These are phyloP conservation scores for Fonsecaea pedrosoi DNA, from an alignment of 2,329 filamentous ascomycete genomes.

Conservation along the genomic window DNA sequence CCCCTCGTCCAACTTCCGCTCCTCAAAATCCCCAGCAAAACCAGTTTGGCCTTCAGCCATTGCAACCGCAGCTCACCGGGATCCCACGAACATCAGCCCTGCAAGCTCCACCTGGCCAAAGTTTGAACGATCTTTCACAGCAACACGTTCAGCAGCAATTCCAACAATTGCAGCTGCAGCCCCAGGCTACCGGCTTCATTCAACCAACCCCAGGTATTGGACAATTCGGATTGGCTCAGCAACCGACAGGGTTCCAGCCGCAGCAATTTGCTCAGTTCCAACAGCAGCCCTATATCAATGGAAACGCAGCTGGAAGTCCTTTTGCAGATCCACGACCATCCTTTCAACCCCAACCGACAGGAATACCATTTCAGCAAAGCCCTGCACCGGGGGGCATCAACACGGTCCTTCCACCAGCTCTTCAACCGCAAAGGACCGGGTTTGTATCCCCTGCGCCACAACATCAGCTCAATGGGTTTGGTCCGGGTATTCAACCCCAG, in stretches of 20 bases:
- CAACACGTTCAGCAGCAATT: slow-evolving; percentile 67
- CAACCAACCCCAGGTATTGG: slow-evolving; percentile 41
- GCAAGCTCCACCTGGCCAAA: slow-evolving; percentile 76
- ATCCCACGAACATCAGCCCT: slow-evolving; percentile 61
- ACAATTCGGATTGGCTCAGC: slow-evolving; percentile 52
- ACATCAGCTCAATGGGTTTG: slow-evolving; percentile 52
- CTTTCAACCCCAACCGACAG: slow-evolving; percentile 61
- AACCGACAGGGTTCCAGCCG: slow-evolving; percentile 59
- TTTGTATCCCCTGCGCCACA: slow-evolving; percentile 51
- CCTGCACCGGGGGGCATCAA: slow-evolving; percentile 57
- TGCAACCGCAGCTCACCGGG: slow-evolving; percentile 87
- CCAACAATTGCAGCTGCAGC: slow-evolving; percentile 57
- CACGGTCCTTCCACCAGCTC: slow-evolving; percentile 61
- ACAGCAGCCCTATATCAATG: slow-evolving; percentile 62
- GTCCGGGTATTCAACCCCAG: slow-evolving; percentile 61
- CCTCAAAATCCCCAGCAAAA: slow-evolving; percentile 77
- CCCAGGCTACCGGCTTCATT: slow-evolving; percentile 70
- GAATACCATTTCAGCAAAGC: slow-evolving; percentile 57
- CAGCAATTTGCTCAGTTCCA: slow-evolving; percentile 57
- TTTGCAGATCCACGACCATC: slow-evolving; percentile 61
- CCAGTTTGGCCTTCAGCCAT: slow-evolving; percentile 73
- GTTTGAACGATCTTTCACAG: slow-evolving; percentile 74
- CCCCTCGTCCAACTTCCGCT: slow-evolving; percentile 84
- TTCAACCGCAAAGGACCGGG: slow-evolving; percentile 57
- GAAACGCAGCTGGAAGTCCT: slow-evolving; percentile 52